Conservation (phyloP, 257 asterid genomes). For the Linaria vulgaris region DNA sequence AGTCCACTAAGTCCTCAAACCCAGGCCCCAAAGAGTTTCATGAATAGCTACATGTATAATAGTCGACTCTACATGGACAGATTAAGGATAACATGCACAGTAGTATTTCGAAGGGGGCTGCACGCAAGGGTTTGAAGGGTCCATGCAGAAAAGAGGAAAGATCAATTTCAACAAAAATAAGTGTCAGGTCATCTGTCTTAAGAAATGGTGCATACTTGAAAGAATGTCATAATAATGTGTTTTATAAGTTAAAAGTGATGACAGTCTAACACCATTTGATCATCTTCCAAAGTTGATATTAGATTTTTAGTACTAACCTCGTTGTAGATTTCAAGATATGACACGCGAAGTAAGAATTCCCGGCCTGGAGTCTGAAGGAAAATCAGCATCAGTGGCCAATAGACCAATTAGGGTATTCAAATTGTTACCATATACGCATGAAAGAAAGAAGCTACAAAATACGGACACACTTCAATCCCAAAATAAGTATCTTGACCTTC, state of each 20-base stretch:
- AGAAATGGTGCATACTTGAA: conserved; percentile 23
- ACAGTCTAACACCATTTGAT: not conserved
- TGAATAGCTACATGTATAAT: not conserved
- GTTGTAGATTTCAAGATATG: conserved; percentile 95
- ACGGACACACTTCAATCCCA: conserved; percentile 16
- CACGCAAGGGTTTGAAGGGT: not conserved
- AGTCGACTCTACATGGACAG: too few species aligned
- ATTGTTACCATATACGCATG: conserved; percentile 20
- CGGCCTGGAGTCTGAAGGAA: conserved; percentile 91
- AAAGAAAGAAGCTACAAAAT: not conserved
- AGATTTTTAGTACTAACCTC: conserved; percentile 62
- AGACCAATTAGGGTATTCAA: conserved; percentile 28
- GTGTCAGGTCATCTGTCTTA: conserved; percentile 1
- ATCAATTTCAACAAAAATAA: not conserved
- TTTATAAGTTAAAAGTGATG: conserved; percentile 13
- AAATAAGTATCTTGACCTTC: conserved; percentile 7
- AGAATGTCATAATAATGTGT: conserved; percentile 36
- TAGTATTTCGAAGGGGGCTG: not conserved
- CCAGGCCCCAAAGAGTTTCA: not conserved
- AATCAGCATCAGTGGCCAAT: conserved; percentile 29
- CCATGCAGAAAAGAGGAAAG: conserved; percentile 9
- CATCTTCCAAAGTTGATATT: conserved; percentile 18
- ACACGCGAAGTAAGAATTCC: conserved; percentile 94
- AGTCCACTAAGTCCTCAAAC: conserved; percentile 4
- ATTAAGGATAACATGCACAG: too few species aligned